These are phyloP conservation scores for Plantago coronopus DNA, from an alignment of 305 asterid species.

Conservation along the genomic window DNA sequence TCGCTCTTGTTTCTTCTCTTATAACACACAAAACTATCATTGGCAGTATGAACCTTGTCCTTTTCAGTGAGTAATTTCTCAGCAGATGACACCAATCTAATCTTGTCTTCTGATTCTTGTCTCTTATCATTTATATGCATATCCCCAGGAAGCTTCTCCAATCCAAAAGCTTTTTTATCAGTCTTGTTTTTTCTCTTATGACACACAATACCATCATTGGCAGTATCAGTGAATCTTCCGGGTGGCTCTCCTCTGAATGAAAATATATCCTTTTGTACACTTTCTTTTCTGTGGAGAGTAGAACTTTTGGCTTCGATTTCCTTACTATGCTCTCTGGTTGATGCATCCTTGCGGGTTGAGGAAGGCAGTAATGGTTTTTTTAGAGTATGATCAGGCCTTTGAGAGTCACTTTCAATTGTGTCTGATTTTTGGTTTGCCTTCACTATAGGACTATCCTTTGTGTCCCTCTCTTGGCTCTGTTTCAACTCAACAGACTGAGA, in stretches of 20 bases:
- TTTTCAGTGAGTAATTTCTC: conserved; percentile 1
- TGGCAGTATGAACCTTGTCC: conserved; percentile 20
- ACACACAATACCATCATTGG: conserved; percentile 37
- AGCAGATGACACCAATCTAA: conserved; percentile 30
- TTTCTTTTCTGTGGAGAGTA: conserved; percentile 32
- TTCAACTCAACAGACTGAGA: conserved; percentile 35
- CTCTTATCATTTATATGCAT: conserved; percentile 32
- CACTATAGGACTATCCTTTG: conserved; percentile 32
- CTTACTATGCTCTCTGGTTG: conserved; percentile 30
- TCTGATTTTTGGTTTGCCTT: conserved; percentile 57
- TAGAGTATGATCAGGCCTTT: conserved; percentile 30
- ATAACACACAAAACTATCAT: conserved; percentile 39
- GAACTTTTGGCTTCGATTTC: conserved; percentile 34
- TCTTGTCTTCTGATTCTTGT: conserved; percentile 35
- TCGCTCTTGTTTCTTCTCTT: conserved; percentile 33
- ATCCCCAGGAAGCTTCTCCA: conserved; percentile 27
- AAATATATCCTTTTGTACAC: conserved; percentile 33
- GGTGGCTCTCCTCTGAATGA: conserved; percentile 40
- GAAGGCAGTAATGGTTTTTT: conserved; percentile 54
- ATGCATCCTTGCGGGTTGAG: conserved; percentile 43
- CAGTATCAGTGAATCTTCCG: conserved; percentile 35
- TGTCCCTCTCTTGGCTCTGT: conserved; percentile 32
- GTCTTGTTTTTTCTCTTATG: conserved; percentile 35
- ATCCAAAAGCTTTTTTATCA: conserved; percentile 34
- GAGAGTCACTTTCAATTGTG: conserved; percentile 80